Base-by-base conservation (phyloP, 495 filamentous ascomycete genomes). In the Neurospora sp. region DNA sequence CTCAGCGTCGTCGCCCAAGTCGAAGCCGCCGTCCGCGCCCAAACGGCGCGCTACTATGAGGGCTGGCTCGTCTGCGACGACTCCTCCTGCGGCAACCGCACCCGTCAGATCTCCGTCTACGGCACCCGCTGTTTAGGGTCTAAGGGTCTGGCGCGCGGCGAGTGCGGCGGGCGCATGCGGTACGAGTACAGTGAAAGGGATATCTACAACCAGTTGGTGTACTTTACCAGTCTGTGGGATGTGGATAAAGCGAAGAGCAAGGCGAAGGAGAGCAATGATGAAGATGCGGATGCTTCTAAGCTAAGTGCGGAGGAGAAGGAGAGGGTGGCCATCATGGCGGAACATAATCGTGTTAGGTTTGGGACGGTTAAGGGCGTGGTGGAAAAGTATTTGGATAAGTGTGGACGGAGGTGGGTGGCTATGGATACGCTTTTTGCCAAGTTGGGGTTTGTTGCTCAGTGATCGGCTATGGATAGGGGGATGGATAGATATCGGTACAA, bases 181-280 rank as follows among this genome's bases (percentile, higher is more conserved):
- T 98, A 92, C 76, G 94, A 96, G 84, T 91, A 91, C 75, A 85
- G 86, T n/a, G 94, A 97, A 86, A 92, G 93, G 81, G 91, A 88
- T 77, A 84, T 98, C 73, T 98, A 97, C 82, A 98, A 96, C 81
- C 96, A 99, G 84, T 85, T 99, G 46, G 80, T 97, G 46, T 99
- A 97, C 85, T 94, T 95, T 78, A 86, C 90, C 37, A 85, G 88
- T 35, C 81, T 98, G 74, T 99, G 92, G 86, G 94, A 99, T 82
- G 93, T 96, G 38, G 93, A 97, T 35, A 93, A 92, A 83, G 92
- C 91, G 44, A 89, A 88, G 76, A 78, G 76, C 37, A 85, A 85
- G 59, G 84, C 84, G 5, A 78, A 71, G 27, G 85, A 18, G 81
- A 79, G 40, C 72, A 38, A 31, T 14, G 69, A 39, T 4, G 76